These are phyloP conservation scores for Cyberlindnera sargentensis DNA, from an alignment of 805 yeast species.

Conservation along the genomic window DNA sequence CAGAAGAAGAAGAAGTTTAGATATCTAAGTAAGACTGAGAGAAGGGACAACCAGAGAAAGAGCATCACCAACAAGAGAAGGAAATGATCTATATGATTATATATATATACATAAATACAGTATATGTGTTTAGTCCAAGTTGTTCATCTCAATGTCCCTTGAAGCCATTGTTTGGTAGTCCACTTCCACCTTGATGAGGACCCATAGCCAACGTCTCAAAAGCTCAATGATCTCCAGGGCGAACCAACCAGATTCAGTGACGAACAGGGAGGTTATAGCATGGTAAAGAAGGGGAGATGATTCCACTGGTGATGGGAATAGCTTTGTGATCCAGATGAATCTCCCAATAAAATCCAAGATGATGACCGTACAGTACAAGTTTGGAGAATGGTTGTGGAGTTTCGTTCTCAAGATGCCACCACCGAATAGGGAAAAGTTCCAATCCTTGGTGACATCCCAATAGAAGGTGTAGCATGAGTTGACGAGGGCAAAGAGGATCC, in stretches of 20 bases:
- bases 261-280: conserved; percentile 12
- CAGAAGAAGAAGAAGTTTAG: conserved; percentile 75
- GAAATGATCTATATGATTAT: conserved; percentile 4
- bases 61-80: conserved; percentile 31
- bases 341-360: conserved; percentile 57
- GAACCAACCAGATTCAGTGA: conserved; percentile 52
- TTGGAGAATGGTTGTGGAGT: conserved; percentile 8
- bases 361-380: conserved; percentile 51
- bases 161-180: conserved; percentile 32
- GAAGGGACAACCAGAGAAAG: conserved; percentile 52
- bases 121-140: not conserved
- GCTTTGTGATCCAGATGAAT: conserved; percentile 67
- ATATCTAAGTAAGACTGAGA: conserved; percentile 75
- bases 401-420: conserved; percentile 3
- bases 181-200: conserved; percentile 73
- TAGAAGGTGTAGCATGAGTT: conserved; percentile 73
- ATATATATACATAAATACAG: not conserved
- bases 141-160: conserved; percentile 8
- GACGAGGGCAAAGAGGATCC: conserved; percentile 38
- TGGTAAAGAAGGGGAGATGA: not conserved
- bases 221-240: conserved; percentile 69
- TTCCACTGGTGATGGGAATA: conserved; percentile 20
- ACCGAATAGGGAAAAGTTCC: conserved; percentile 51
- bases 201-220: conserved; percentile 85
- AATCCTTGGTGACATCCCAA: conserved; percentile 90